Evolutionary conservation across 768 basidiomycete genomes (phyloP), one percentile per base, ranked within the genome.

Genomic region (Tulasnella sp.): DNA sequence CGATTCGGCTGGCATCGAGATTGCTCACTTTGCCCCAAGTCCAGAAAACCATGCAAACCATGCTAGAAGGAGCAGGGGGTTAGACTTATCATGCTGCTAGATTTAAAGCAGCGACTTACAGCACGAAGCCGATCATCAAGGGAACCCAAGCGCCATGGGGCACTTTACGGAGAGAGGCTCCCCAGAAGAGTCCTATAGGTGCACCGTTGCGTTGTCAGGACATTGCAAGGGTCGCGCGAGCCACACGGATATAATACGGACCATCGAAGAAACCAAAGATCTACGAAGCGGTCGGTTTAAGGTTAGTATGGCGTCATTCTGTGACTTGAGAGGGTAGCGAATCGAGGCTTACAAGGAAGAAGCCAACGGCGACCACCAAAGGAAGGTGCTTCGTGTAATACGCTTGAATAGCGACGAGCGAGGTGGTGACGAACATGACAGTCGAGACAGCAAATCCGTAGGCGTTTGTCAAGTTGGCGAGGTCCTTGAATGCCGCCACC

Each of bases 121-220:
- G 80, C 17, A 89, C 79, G 1, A 82, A 29, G 5, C 89, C 90
- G 52, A 91, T 85, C 80, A 86, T 84, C 14, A 91, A 84, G 1
- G 91, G 89, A 11, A 91, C 89, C 89, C 90, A 91, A 1, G 89
- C 91, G 22, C 91, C 90, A 29, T 85, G 82, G 0, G 90, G 89
- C 5, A 91, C 84, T 80, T 91, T 90, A 80, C 85, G 88, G 76
- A 90, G 79, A 0, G 88, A 82, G 0, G 90, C 88, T 34, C 89
- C 90, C 88, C 88, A 91, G 83, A 91, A 91, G 19, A 90, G 82
- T 37, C 81, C 84, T 83, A 42, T 69, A 37, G 25, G 42, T 3
- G 29, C 22, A 39, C 67, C 36, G 3, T 72, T 7, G 9, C 14
- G 17, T 64, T 34, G 64, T 37, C 52, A 17, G 70, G 36, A 36